Percentiles rank a stretch among this genome's conserved stretches.
These are phyloP conservation scores for Tricladium varicosporioides DNA, from an alignment of 2,329 filamentous ascomycete species.

Conservation along the genomic window DNA sequence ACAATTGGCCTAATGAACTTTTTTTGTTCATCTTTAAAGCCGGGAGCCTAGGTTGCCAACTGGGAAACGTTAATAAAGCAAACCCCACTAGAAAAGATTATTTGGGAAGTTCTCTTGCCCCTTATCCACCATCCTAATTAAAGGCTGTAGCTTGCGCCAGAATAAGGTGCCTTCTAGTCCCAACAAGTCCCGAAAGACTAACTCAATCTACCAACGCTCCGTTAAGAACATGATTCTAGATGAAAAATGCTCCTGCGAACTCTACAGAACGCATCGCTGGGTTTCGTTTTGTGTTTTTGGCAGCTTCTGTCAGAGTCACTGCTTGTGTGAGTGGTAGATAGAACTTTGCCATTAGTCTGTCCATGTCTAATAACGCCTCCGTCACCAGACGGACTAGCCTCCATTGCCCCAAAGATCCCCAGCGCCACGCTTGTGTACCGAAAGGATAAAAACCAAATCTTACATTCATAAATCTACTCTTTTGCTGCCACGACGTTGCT, in stretches of 20 bases:
- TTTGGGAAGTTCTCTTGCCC: constrained; percentile 37
- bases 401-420: constrained; percentile 6
- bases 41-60: not conserved
- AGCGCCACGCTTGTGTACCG: constrained; percentile 31
- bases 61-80: too few relatives aligned
- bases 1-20: too few relatives aligned
- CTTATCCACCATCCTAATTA: constrained; percentile 32
- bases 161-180: constrained; percentile 36
- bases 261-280: constrained; percentile 75
- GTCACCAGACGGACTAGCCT: constrained; percentile 15
- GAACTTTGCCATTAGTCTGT: not conserved
- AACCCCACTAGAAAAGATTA: constrained; percentile 14
- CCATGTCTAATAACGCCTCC: constrained; percentile 17
- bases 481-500: constrained; percentile 17
- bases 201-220: constrained; percentile 69
- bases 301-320: constrained; percentile 2
- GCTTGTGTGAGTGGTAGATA: not conserved
- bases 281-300: constrained; percentile 20
- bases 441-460: constrained; percentile 35
- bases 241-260: constrained; percentile 69
- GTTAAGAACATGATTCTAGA: constrained; percentile 72
- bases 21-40: too few relatives aligned
- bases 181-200: constrained; percentile 26
- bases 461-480: constrained; percentile 39
- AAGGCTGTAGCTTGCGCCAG: constrained; percentile 30